Evolutionary conservation across 129 eudicot genomes (phyloP), one percentile per base, ranked within the genome.

Genomic region (Daucus carota): DNA sequence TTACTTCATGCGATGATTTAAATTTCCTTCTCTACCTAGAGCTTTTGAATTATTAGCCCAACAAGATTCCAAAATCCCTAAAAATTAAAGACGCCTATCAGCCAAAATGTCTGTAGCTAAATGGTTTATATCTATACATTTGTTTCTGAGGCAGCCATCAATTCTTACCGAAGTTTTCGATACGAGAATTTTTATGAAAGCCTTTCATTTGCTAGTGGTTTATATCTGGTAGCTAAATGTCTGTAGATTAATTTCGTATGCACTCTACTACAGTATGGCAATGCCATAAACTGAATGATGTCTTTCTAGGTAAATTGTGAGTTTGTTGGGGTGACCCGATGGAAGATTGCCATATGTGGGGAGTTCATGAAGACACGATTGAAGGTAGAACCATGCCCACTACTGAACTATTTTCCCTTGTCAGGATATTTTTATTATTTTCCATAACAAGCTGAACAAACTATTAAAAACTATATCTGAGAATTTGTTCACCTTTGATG

Each of bases 311-410:
- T 95, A 52, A 88, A 59, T 42, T 95, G 99, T 26, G 99, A 89
- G 81, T 95, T 84, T 85, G 87, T 95, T 78, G 79, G 85, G 45
- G 74, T 91, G 66, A 89, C 96, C 24, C 88, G 79, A 85, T 95
- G 99, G 97, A 95, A 83, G 85, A 84, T 91, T 75, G 97, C 99
- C 72, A 89, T 95, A 76, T 95, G 97, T 36, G 99, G 99, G 80
- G 99, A 95, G 85, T 95, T 79, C 73, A 89, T 89, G 97, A 95
- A 88, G 82, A 89, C 96, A 65, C 86, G 90, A 76, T 85, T 91
- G 52, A 88, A 89, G 97, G 99, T 95, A 84, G 52, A 17, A 43
- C 42, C 73, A 36, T 77, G 71, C 59, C 69, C 36, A 15, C n/a
- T 4, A 60, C 62, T 26, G 50, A 31, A 62, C 41, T 42, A 18